Evolutionary conservation across 73 alveolate genomes (phyloP).

Genomic region (Paramecium pentaurelia): DNA sequence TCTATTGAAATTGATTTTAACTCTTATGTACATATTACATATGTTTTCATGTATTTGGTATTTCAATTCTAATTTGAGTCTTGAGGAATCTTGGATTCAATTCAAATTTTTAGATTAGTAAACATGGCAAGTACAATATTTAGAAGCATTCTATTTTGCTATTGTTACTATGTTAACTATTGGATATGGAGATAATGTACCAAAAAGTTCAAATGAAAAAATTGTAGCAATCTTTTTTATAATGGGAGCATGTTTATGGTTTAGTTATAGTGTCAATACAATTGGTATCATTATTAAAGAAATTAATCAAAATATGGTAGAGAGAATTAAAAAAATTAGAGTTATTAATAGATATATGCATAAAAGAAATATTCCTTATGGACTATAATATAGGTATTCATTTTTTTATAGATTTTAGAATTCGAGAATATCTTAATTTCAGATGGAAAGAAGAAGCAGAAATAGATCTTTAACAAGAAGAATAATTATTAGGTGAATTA

Average conservation of each 20-base stretch:
- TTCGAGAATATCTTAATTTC: constrained; percentile 48
- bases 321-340: constrained; percentile 22
- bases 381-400: background rate
- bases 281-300: constrained; percentile 45
- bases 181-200: constrained; percentile 53
- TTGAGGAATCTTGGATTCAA: background rate
- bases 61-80: background rate
- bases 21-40: background rate
- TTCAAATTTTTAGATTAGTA: background rate
- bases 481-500: constrained; percentile 34
- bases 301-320: constrained; percentile 21
- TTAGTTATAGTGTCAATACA: constrained; percentile 37
- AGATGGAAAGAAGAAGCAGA: constrained; percentile 59
- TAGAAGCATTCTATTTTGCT: constrained; percentile 52
- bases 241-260: constrained; percentile 43
- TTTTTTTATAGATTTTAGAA: background rate
- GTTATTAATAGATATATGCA: constrained; percentile 33
- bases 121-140: constrained; percentile 35
- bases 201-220: constrained; percentile 50
- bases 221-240: constrained; percentile 4
- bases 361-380: constrained; percentile 2
- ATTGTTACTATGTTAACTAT: constrained; percentile 54
- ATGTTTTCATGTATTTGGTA: constrained; percentile 13
- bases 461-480: constrained; percentile 30
- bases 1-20: background rate